Percentiles rank a stretch among this genome's conserved stretches.
Evolutionary conservation across 768 basidiomycete species (phyloP).

Genomic region (Russula dissimulans): DNA sequence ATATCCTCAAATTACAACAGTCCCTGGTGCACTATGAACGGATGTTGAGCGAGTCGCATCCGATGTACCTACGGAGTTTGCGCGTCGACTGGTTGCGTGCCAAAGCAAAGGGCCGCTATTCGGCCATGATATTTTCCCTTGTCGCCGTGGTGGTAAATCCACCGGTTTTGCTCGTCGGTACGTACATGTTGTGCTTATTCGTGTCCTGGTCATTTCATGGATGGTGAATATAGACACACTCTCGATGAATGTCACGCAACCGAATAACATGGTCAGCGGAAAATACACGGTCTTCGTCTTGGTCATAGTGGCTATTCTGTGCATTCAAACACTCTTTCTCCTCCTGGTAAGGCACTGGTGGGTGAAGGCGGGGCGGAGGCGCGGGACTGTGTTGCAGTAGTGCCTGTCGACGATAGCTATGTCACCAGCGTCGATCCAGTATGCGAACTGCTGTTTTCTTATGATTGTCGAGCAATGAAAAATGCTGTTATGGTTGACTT

Average conservation of each 20-base stretch:
- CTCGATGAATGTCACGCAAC: constrained; percentile 59
- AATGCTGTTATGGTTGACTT: not conserved
- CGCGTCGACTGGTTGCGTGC: constrained; percentile 49
- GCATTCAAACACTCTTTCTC: constrained; percentile 39
- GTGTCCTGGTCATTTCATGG: not conserved
- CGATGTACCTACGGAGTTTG: constrained; percentile 74
- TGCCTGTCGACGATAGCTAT: not conserved
- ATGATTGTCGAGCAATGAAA: not conserved
- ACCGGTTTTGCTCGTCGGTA: constrained; percentile 52
- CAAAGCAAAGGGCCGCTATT: constrained; percentile 54
- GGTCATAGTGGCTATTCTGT: constrained; percentile 37
- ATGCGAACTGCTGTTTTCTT: not conserved
- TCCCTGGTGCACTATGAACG: constrained; percentile 80
- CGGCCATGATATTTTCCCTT: constrained; percentile 55
- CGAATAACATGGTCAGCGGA: constrained; percentile 37
- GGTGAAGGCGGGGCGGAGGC: constrained; percentile 40
- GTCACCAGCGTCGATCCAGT: not conserved
- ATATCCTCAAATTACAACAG: constrained; percentile 81
- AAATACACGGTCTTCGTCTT: constrained; percentile 47
- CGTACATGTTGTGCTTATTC: not conserved
- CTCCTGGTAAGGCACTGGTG: constrained; percentile 55
- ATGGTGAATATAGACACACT: constrained; percentile 41
- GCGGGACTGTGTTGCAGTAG: not conserved
- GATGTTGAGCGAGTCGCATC: constrained; percentile 80
- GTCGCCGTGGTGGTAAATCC: constrained; percentile 61